Evolutionary conservation across 2,329 filamentous ascomycete genomes (phyloP).

Genomic region (Falciphora oryzae): DNA sequence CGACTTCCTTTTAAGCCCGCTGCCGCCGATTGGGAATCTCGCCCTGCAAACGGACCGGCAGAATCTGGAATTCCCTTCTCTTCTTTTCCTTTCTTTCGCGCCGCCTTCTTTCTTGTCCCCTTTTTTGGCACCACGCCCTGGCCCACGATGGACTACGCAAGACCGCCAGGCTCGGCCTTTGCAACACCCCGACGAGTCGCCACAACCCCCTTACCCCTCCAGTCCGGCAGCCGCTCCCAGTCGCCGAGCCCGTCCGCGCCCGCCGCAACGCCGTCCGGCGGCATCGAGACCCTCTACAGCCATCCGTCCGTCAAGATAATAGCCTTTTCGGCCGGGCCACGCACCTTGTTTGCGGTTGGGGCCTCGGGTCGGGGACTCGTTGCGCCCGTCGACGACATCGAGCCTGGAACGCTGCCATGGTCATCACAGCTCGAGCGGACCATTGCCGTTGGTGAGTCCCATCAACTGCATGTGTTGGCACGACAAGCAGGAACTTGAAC

Average conservation of each 20-base stretch:
- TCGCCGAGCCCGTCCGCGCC: constrained; percentile 20
- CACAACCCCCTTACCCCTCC: constrained; percentile 30
- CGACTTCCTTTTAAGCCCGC: background rate
- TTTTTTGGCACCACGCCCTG: background rate
- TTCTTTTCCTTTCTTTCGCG: background rate
- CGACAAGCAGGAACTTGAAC: background rate
- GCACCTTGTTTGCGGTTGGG: constrained; percentile 19
- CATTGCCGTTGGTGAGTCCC: constrained; percentile 63
- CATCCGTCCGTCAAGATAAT: constrained; percentile 68
- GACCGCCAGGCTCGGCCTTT: constrained; percentile 17
- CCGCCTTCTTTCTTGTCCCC: background rate
- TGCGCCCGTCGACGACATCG: constrained; percentile 32
- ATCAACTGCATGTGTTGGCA: background rate
- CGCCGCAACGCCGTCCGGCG: constrained; percentile 19
- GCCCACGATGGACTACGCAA: constrained; percentile 20
- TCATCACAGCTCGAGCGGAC: constrained; percentile 72
- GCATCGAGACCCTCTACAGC: constrained; percentile 66
- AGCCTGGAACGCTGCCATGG: constrained; percentile 65
- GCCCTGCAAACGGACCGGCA: background rate
- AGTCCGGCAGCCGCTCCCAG: constrained; percentile 9
- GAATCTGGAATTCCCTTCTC: background rate
- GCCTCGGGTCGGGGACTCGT: constrained; percentile 25
- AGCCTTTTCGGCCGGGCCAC: constrained; percentile 39
- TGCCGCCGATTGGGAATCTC: background rate
- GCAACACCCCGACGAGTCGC: constrained; percentile 23